Evolutionary conservation across 2,329 filamentous ascomycete genomes (phyloP), one percentile per base, ranked within the genome.

Genomic region (Septoria petroselini): DNA sequence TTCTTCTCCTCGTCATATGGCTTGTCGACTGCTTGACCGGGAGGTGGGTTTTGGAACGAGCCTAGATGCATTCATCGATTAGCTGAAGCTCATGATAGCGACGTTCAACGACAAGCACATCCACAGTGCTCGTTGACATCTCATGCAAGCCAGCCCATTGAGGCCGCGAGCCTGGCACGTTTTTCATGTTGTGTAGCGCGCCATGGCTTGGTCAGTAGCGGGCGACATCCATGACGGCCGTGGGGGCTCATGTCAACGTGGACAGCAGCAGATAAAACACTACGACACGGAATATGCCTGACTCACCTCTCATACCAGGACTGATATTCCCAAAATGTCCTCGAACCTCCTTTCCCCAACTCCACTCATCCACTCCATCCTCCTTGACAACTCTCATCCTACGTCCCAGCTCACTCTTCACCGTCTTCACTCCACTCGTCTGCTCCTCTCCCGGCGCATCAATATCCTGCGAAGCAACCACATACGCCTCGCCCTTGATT

Each of bases 241-340:
- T n/a, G n/a, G n/a, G n/a, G n/a, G n/a, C n/a, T n/a, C n/a, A n/a
- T n/a, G n/a, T n/a, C n/a, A n/a, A n/a, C n/a, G n/a, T n/a, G n/a
- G n/a, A 17, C 21, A 14, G 27, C 27, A 34, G 27, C 17, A 35
- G 12, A 35, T n/a, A 18, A 27, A 33, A 29, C 11, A 17, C 18
- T 9, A 25, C 7, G 17, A 19, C 7, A 39, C 15, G 18, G 3
- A 18, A 30, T n/a, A n/a, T 11, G 41, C 19, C 7, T 4, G 39
- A 67, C 69, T 42, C 66, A 81, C 81, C 81, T 73, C 91, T 79
- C 83, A 95, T 89, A 1, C 76, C 73, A 5, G 91, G 91, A 58
- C 81, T 85, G 60, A 93, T 71, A 68, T 96, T 96, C 15, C 89
- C 91, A 78, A 96, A 97, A 67, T 93, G 88, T 41, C 81, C 87